Evolutionary conservation across 1,139 yeast genomes (phyloP).

Genomic region (Taphrina betulina): DNA sequence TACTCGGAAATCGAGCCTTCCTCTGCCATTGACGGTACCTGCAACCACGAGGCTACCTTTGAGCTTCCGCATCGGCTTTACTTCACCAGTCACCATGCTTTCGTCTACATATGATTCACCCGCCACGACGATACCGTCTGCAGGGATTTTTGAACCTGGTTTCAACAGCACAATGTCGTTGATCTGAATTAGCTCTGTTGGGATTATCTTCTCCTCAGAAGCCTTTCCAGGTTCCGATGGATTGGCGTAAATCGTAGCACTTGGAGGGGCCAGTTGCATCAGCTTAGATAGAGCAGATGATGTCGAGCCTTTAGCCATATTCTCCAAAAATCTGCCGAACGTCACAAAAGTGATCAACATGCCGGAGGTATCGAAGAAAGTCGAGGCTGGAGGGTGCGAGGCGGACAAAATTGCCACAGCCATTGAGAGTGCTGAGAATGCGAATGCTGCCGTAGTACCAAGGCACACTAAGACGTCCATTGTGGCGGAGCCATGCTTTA

Average conservation of each 20-base stretch:
- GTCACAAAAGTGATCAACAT: constrained; percentile 83
- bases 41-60: constrained; percentile 71
- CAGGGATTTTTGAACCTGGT: constrained; percentile 88
- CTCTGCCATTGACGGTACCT: constrained; percentile 85
- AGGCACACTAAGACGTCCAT: constrained; percentile 91
- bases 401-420: constrained; percentile 48
- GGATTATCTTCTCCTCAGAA: constrained; percentile 47
- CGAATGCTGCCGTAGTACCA: constrained; percentile 76
- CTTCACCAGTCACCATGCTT: constrained; percentile 86
- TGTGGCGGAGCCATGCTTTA: constrained; percentile 74
- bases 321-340: constrained; percentile 86
- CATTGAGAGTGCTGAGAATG: constrained; percentile 67
- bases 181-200: constrained; percentile 72
- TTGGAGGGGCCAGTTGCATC: constrained; percentile 75
- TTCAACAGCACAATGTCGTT: constrained; percentile 73
- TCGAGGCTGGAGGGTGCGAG: constrained; percentile 56
- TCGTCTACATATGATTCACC: constrained; percentile 88
- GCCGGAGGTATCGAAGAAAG: constrained; percentile 81
- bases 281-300: constrained; percentile 81
- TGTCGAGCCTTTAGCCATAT: constrained; percentile 90
- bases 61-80: constrained; percentile 65
- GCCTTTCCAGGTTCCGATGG: constrained; percentile 35
- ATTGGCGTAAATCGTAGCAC: constrained; percentile 62
- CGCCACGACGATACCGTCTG: constrained; percentile 76
- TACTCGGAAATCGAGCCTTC: constrained; percentile 67